phyloP scores from a whole-genome alignment of 495 filamentous ascomycete genomes.

The Neurospora discreta region DNA sequence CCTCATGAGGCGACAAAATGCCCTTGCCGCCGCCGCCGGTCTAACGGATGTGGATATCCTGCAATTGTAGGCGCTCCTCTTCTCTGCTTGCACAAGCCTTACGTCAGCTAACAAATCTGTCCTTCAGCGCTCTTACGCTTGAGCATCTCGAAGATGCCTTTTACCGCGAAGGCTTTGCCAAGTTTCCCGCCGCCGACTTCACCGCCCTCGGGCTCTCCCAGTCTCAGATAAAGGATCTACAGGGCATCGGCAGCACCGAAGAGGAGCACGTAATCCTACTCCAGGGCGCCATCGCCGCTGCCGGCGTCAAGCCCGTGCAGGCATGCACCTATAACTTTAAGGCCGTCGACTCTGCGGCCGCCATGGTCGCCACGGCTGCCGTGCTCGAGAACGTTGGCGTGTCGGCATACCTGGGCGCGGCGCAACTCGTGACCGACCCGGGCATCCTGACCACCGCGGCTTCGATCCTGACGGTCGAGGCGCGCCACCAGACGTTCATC shows the following conservation, averaged over 20 bases:
- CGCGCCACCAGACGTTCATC: constrained; percentile 51
- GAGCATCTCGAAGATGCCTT: constrained; percentile 54
- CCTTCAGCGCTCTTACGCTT: constrained; percentile 46
- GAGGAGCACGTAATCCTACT: constrained; percentile 46
- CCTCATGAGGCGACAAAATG: constrained; percentile 40
- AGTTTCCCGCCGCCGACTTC: constrained; percentile 51
- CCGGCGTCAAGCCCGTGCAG: constrained; percentile 45
- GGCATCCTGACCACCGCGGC: constrained; percentile 46
- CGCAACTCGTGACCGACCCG: constrained; percentile 40
- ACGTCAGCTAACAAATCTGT: constrained; percentile 11
- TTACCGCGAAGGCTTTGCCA: constrained; percentile 49
- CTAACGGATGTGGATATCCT: constrained; percentile 56
- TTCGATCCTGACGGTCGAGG: constrained; percentile 49
- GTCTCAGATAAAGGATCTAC: constrained; percentile 37
- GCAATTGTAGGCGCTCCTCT: constrained; percentile 47
- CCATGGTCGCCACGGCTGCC: constrained; percentile 49
- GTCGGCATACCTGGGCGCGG: constrained; percentile 52
- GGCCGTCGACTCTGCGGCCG: constrained; percentile 41
- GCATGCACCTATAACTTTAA: constrained; percentile 53
- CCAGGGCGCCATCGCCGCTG: constrained; percentile 40
- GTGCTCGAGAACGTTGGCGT: constrained; percentile 53
- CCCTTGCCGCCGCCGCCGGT: constrained; percentile 38
- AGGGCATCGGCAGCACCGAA: constrained; percentile 43
- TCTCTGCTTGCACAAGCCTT: not conserved
- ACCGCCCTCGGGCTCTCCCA: constrained; percentile 39